phyloP scores from a whole-genome alignment of 257 asterid genomes.

The Gentiana macrophylla region DNA sequence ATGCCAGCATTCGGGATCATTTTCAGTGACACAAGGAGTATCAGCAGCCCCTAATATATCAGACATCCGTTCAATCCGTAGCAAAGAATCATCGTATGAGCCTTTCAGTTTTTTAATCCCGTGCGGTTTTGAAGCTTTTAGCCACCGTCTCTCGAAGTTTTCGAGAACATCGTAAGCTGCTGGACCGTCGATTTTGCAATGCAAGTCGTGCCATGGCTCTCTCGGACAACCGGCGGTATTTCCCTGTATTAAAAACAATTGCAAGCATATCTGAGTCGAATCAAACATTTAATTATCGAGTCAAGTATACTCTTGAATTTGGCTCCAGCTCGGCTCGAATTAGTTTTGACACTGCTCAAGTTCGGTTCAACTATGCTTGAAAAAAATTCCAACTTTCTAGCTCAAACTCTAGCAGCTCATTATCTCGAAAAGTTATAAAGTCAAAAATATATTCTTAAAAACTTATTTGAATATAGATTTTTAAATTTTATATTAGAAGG shows the following conservation, averaged over 20 bases:
- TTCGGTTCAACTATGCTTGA: too few relatives aligned
- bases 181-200: slow-evolving; percentile 89
- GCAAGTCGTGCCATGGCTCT: slow-evolving; percentile 99
- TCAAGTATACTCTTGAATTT: too few relatives aligned
- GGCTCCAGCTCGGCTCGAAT: too few relatives aligned
- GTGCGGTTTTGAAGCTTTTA: slow-evolving; percentile 79
- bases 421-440: too few relatives aligned
- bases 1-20: slow-evolving; percentile 88
- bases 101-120: slow-evolving; percentile 76
- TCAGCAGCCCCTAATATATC: slow-evolving; percentile 73
- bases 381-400: too few relatives aligned
- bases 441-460: too few relatives aligned
- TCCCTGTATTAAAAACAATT: slow-evolving; percentile 38
- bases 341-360: too few relatives aligned
- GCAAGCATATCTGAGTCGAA: too few relatives aligned
- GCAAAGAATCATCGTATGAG: slow-evolving; percentile 83
- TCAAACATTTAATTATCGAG: too few relatives aligned
- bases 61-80: slow-evolving; percentile 75
- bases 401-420: too few relatives aligned
- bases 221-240: slow-evolving; percentile 72
- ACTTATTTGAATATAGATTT: too few relatives aligned
- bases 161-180: slow-evolving; percentile 92
- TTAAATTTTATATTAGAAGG: too few relatives aligned
- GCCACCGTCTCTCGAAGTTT: slow-evolving; percentile 94
- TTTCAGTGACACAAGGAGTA: slow-evolving; percentile 50